phyloP scores from a whole-genome alignment of 306 rosid genomes.

The Fragaria ananassa region DNA sequence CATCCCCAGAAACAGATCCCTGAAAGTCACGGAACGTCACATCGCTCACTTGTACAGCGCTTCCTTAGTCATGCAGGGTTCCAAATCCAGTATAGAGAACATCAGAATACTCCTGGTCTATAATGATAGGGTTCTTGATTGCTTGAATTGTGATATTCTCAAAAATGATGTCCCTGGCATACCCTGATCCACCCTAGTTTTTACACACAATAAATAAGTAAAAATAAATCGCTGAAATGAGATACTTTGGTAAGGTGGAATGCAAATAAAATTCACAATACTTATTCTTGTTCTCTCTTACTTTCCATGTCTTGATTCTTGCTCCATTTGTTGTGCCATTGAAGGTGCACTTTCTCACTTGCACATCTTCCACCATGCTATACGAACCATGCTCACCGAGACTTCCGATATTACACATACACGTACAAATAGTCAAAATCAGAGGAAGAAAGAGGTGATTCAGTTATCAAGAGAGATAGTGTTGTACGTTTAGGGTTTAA shows the following conservation, averaged over 20 bases:
- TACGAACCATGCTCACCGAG: conserved; percentile 30
- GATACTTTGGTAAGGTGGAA: background rate
- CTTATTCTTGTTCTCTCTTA: conserved; percentile 1
- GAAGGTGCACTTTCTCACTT: conserved; percentile 41
- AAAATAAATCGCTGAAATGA: background rate
- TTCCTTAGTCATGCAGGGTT: background rate
- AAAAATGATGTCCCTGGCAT: conserved; percentile 8
- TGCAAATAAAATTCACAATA: no score
- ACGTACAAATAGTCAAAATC: background rate
- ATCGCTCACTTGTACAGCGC: background rate
- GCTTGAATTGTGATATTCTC: background rate
- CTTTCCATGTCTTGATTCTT: conserved; percentile 59
- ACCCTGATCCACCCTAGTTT: conserved; percentile 14
- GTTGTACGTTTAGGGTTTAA: background rate
- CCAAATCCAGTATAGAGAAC: background rate
- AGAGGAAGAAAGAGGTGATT: background rate
- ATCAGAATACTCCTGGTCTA: background rate
- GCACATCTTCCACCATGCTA: conserved; percentile 36
- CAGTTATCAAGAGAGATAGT: background rate
- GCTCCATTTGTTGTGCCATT: conserved; percentile 39
- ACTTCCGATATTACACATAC: conserved; percentile 43
- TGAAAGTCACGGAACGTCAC: background rate
- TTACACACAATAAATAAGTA: no score
- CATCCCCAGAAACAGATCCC: background rate
- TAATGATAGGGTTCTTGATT: conserved; percentile 8